Percentiles rank a stretch among this genome's conserved stretches.
Conservation (phyloP, 1,284 basidiomycete species). For the Entoloma clypeatum region DNA sequence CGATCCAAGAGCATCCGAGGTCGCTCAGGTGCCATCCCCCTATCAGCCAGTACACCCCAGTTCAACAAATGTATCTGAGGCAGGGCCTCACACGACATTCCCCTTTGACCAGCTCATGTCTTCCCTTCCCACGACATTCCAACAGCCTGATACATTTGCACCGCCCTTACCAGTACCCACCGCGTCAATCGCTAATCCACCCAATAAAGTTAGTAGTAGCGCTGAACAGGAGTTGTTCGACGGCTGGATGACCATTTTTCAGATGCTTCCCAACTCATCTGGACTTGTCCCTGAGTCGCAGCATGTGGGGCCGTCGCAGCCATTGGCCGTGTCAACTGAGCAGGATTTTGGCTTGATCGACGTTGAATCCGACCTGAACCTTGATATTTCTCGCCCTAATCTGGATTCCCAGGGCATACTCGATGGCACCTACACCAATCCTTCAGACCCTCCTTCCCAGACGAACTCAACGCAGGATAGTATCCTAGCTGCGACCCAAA, state of each 20-base stretch:
- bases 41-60: constrained; percentile 15
- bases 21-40: constrained; percentile 7
- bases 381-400: too few species aligned
- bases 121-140: constrained; percentile 36
- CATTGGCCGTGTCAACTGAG: constrained; percentile 9
- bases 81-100: constrained; percentile 16
- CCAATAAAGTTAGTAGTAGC: neutral
- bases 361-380: too few species aligned
- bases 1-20: neutral
- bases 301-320: constrained; percentile 4
- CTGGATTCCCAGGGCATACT: too few species aligned
- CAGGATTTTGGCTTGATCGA: constrained; percentile 14
- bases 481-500: too few species aligned
- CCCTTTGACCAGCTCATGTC: constrained; percentile 39
- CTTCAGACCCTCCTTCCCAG: too few species aligned
- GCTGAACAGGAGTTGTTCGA: constrained; percentile 41
- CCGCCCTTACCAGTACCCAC: too few species aligned
- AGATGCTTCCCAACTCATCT: constrained; percentile 34
- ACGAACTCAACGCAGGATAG: too few species aligned
- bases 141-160: too few species aligned
- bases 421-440: too few species aligned
- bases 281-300: constrained; percentile 22
- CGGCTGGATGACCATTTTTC: constrained; percentile 49
- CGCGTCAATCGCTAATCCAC: neutral
- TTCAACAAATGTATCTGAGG: constrained; percentile 8